These are phyloP conservation scores for Voacanga thouarsii DNA, from an alignment of 257 asterid species.

Conservation along the genomic window DNA sequence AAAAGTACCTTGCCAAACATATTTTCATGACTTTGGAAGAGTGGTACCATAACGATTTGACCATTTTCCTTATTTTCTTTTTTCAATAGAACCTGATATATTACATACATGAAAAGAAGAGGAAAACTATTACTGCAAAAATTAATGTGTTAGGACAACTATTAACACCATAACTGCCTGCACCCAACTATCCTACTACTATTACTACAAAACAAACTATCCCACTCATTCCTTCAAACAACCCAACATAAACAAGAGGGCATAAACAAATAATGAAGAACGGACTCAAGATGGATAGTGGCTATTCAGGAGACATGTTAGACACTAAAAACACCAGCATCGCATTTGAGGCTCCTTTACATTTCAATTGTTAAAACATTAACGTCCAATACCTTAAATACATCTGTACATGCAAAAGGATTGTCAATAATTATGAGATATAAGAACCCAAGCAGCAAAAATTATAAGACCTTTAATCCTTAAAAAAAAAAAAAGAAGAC, in stretches of 20 bases:
- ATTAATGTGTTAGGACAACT: background rate
- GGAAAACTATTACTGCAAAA: background rate
- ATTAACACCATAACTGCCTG: background rate
- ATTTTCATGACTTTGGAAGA: constrained; percentile 54
- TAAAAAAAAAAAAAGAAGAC: background rate
- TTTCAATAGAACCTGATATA: constrained; percentile 40
- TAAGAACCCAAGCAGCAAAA: background rate
- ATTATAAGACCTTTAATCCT: background rate
- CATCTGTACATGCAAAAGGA: background rate
- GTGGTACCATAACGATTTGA: constrained; percentile 48
- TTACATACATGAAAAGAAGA: background rate
- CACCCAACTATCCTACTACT: background rate
- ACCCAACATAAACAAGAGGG: background rate
- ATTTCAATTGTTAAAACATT: background rate
- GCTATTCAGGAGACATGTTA: background rate
- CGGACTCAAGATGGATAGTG: background rate
- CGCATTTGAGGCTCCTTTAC: background rate
- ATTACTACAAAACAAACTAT: background rate
- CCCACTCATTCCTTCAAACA: background rate
- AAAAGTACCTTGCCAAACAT: constrained; percentile 43
- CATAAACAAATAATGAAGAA: background rate
- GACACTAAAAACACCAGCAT: background rate
- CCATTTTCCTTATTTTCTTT: constrained; percentile 61
- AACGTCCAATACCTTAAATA: background rate
- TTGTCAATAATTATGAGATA: background rate